Base-by-base conservation (phyloP, 805 yeast genomes). In the Suhomyces sp. region DNA sequence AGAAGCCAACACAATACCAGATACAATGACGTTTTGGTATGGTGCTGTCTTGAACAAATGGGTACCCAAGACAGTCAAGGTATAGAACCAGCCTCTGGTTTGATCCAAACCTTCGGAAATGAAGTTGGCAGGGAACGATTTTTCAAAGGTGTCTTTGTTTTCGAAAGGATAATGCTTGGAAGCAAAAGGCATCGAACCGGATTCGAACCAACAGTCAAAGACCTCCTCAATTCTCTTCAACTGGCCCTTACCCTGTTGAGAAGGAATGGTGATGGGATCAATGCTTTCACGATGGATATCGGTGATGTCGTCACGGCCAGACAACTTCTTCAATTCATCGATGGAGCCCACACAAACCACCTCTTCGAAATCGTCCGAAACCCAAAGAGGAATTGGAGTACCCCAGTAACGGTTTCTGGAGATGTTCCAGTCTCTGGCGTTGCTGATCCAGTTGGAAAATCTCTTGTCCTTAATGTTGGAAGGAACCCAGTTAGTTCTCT, bases 321-420 rank as follows among this genome's bases (percentile, higher is more conserved):
- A 84, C 55, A 94, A 81, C 67, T 89, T 77, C 73, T 82, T 83
- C 67, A 94, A 84, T 77, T 94, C 97, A 54, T 83, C 86, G 60
- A 94, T 80, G 43, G 97, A 90, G 52, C 97, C 97, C 60, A 94
- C 75, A 78, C 97, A 94, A 41, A 94, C 93, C 58, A 93, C 74
- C 76, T 94, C 99, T 73, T 89, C 87, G 60, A 79, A 83, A 69
- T 94, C 99, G 17, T 92, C 98, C 60, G 92, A 84, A 49, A 84
- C 97, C 99, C 99, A 94, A 66, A 94, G 76, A 56, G 99, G 99
- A 62, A 94, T 85, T 55, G 99, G 99, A 27, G 98, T 94, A 78
- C 99, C 99, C 99, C 99, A 94, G 75, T 94, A 94, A 75, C 99
- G 83, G 79, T 93, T 93, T 82, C 99, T 88, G 22, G 97, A 91